Evolutionary conservation across 2,329 filamentous ascomycete genomes (phyloP).

Genomic region (Talaromyces sp.): DNA sequence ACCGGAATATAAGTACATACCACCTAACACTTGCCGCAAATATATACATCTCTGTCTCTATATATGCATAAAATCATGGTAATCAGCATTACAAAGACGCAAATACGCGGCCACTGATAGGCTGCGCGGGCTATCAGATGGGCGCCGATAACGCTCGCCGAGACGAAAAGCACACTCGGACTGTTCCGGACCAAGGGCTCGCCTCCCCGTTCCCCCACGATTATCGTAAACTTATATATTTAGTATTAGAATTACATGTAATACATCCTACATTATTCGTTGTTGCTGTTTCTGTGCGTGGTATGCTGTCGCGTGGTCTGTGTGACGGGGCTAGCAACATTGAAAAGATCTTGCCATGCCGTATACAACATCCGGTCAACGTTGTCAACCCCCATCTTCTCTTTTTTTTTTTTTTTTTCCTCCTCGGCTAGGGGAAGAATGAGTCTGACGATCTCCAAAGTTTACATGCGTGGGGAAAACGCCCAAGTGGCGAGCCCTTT

Average conservation of each 20-base stretch:
- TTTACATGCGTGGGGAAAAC: neutral
- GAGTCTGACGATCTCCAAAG: neutral
- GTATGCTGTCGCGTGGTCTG: neutral
- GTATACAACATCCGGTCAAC: neutral
- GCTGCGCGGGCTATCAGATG: neutral
- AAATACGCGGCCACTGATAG: constrained; percentile 3
- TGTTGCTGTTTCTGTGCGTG: no score
- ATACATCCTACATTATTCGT: no score
- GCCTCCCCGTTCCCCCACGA: neutral
- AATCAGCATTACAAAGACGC: neutral
- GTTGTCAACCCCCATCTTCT: no score
- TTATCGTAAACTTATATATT: neutral
- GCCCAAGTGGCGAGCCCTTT: neutral
- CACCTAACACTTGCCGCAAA: neutral
- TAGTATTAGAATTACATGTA: no score
- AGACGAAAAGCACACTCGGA: neutral
- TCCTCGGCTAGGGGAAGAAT: no score
- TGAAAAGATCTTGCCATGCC: no score
- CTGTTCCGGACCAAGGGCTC: neutral
- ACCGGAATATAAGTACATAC: neutral
- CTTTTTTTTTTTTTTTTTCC: no score
- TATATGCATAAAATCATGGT: neutral
- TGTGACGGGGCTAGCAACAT: neutral
- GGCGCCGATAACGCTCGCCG: neutral
- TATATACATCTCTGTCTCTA: no score